Conservation (phyloP, 345 rosid genomes). For the Boechera divaricarpa region DNA sequence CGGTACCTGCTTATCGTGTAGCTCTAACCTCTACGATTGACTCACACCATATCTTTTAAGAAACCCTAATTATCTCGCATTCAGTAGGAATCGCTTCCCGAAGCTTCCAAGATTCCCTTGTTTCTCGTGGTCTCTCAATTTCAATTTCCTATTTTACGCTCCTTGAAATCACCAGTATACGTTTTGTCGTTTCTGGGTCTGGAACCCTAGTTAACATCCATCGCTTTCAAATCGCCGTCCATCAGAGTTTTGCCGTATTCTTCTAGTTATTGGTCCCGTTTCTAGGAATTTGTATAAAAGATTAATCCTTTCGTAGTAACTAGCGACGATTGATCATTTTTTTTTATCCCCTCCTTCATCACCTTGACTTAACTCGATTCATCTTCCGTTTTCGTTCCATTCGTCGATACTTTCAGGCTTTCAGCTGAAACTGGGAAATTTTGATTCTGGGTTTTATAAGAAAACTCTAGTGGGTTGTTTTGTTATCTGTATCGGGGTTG, state of each 20-base stretch:
- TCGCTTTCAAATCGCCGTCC: conserved; percentile 38
- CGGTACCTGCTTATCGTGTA: conserved; percentile 20
- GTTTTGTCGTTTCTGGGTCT: background rate
- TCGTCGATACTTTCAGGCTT: background rate
- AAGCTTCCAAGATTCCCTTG: conserved; percentile 1
- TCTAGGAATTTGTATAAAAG: background rate
- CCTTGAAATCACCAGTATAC: background rate
- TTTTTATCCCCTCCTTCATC: background rate
- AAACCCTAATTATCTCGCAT: conserved; percentile 25
- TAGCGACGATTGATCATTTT: background rate
- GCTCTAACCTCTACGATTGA: conserved; percentile 29
- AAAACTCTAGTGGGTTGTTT: background rate
- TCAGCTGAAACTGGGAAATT: conserved; percentile 26
- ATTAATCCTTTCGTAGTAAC: background rate
- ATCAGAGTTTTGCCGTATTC: conserved; percentile 1
- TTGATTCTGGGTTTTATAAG: background rate
- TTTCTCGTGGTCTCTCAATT: background rate
- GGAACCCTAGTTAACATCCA: conserved; percentile 31
- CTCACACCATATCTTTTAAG: conserved; percentile 22
- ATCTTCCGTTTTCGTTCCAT: conserved; percentile 19
- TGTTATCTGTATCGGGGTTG: conserved; percentile 17
- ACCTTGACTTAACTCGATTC: background rate
- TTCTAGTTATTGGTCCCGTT: conserved; percentile 1
- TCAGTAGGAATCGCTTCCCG: conserved; percentile 11
- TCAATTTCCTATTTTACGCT: background rate